These are phyloP conservation scores for Arachis stenosperma DNA, from an alignment of 306 rosid species.

Conservation along the genomic window DNA sequence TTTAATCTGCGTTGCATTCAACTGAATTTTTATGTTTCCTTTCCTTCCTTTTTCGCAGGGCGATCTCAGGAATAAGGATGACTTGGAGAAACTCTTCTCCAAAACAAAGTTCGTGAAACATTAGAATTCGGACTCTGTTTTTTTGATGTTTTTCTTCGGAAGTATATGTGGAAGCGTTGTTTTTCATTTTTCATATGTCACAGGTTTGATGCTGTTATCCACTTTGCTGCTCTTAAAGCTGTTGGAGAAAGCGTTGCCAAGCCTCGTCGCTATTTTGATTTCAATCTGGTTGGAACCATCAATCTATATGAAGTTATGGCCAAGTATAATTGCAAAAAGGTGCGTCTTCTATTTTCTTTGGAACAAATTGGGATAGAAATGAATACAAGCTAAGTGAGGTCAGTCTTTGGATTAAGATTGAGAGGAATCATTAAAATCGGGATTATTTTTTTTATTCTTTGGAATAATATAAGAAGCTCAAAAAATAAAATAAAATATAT, in stretches of 20 bases:
- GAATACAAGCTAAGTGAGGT: background rate
- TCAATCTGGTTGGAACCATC: slow-evolving; percentile 78
- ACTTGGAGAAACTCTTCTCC: slow-evolving; percentile 79
- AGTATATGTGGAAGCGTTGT: background rate
- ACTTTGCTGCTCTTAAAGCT: slow-evolving; percentile 90
- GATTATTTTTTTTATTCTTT: background rate
- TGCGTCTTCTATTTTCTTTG: slow-evolving; percentile 8
- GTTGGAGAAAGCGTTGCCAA: slow-evolving; percentile 84
- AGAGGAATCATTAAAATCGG: background rate
- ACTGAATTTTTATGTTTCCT: background rate
- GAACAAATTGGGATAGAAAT: background rate
- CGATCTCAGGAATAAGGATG: slow-evolving; percentile 74
- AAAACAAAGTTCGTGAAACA: slow-evolving; percentile 47
- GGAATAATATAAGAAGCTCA: background rate
- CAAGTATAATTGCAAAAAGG: slow-evolving; percentile 82
- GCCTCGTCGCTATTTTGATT: slow-evolving; percentile 73
- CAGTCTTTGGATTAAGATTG: background rate
- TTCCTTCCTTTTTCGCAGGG: slow-evolving; percentile 50
- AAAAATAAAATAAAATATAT: background rate
- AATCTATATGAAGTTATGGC: slow-evolving; percentile 86
- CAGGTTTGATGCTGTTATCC: slow-evolving; percentile 92
- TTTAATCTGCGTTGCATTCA: background rate
- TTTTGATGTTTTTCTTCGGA: background rate
- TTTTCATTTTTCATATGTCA: background rate
- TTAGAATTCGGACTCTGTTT: background rate